Evolutionary conservation across 2,329 filamentous ascomycete genomes (phyloP).

Genomic region (Fusarium keratoplasticum): DNA sequence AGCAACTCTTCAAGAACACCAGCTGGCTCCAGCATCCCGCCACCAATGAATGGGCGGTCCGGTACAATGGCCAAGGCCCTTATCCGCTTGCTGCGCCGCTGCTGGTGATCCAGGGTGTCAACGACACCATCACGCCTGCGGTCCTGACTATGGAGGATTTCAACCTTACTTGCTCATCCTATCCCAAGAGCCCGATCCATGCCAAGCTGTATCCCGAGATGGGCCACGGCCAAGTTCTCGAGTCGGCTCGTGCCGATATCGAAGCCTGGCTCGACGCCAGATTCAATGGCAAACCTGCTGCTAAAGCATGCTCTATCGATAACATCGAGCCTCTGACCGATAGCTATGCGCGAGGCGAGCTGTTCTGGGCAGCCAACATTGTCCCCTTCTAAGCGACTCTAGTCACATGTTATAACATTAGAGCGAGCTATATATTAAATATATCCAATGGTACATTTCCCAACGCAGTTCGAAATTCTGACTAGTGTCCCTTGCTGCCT

Average conservation of each 20-base stretch:
- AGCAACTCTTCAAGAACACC: slow-evolving; percentile 1
- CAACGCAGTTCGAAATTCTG: background rate
- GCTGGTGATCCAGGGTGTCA: slow-evolving; percentile 38
- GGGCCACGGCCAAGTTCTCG: slow-evolving; percentile 4
- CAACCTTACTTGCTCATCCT: slow-evolving; percentile 19
- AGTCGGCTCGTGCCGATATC: background rate
- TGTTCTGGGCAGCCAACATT: background rate
- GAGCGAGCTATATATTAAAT: background rate
- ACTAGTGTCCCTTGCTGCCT: no score
- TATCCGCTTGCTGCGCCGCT: slow-evolving; percentile 35
- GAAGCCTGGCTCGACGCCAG: background rate
- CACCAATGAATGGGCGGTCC: background rate
- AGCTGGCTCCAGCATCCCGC: slow-evolving; percentile 8
- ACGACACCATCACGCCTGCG: slow-evolving; percentile 26
- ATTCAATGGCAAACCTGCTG: background rate
- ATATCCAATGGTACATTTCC: background rate
- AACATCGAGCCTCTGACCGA: background rate
- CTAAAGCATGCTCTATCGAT: background rate
- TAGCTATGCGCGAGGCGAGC: background rate
- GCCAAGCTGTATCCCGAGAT: slow-evolving; percentile 3
- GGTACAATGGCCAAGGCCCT: slow-evolving; percentile 30
- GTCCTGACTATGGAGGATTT: slow-evolving; percentile 20
- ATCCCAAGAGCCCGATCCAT: background rate
- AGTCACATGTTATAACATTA: no score
- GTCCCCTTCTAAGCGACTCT: background rate